These are phyloP conservation scores for Daucus carota DNA, from an alignment of 129 eudicot species.

Conservation along the genomic window DH1_v3.0 NC_030384.2:45280001-45280500, in stretches of 20 bases:
- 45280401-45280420: conserved; percentile 62
- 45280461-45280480: conserved; percentile 86
- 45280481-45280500: conserved; percentile 48
- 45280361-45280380: conserved; percentile 48
- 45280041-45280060: too few relatives aligned
- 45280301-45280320: conserved; percentile 79
- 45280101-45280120: background rate
- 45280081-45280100: background rate
- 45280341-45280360: conserved; percentile 57
- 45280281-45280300: conserved; percentile 72
- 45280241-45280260: conserved; percentile 45
- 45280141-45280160: background rate
- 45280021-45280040: too few relatives aligned
- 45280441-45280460: conserved; percentile 49
- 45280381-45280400: conserved; percentile 51
- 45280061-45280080: too few relatives aligned
- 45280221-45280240: conserved; percentile 49
- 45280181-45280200: conserved; percentile 69
- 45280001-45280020: too few relatives aligned
- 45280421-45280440: conserved; percentile 64
- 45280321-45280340: conserved; percentile 56
- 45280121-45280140: background rate
- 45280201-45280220: conserved; percentile 50
- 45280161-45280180: conserved; percentile 32
- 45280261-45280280: conserved; percentile 45